These are phyloP conservation scores for Aspergillus puulaauensis DNA, from an alignment of 2,329 filamentous ascomycete genomes.

Conservation along the genomic window DNA sequence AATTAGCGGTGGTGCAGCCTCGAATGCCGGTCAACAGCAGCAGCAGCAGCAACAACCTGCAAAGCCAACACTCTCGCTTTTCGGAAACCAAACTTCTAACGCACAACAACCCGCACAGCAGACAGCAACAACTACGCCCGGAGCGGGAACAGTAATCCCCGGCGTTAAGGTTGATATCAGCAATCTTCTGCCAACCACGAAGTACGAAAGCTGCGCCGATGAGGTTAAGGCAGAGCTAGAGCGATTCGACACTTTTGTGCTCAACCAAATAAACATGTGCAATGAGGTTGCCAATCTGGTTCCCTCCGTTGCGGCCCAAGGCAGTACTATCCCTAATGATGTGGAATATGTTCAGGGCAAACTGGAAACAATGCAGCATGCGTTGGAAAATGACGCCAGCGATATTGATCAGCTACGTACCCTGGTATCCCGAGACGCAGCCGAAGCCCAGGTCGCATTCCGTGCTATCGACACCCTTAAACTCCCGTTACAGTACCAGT, in stretches of 20 bases:
- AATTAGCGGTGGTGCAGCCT: slow-evolving; percentile 22
- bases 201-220: slow-evolving; percentile 86
- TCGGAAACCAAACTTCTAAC: slow-evolving; percentile 34
- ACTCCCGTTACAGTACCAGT: slow-evolving; percentile 65
- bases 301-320: slow-evolving; percentile 60
- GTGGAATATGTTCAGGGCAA: slow-evolving; percentile 64
- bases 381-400: slow-evolving; percentile 62
- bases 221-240: slow-evolving; percentile 77
- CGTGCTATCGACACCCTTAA: slow-evolving; percentile 73
- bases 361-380: slow-evolving; percentile 62
- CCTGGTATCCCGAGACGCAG: slow-evolving; percentile 63
- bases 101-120: slow-evolving; percentile 34
- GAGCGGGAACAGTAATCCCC: slow-evolving; percentile 49
- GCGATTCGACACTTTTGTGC: slow-evolving; percentile 74
- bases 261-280: slow-evolving; percentile 70
- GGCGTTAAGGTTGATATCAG: slow-evolving; percentile 76
- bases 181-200: slow-evolving; percentile 80
- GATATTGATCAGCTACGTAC: slow-evolving; percentile 59
- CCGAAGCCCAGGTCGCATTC: slow-evolving; percentile 70
- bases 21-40: slow-evolving; percentile 28
- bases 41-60: slow-evolving; percentile 51
- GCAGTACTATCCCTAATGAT: slow-evolving; percentile 65
- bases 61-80: slow-evolving; percentile 43
- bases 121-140: slow-evolving; percentile 25
- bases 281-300: slow-evolving; percentile 74